Conservation (phyloP, 345 rosid species). For the Populus euphratica region DNA sequence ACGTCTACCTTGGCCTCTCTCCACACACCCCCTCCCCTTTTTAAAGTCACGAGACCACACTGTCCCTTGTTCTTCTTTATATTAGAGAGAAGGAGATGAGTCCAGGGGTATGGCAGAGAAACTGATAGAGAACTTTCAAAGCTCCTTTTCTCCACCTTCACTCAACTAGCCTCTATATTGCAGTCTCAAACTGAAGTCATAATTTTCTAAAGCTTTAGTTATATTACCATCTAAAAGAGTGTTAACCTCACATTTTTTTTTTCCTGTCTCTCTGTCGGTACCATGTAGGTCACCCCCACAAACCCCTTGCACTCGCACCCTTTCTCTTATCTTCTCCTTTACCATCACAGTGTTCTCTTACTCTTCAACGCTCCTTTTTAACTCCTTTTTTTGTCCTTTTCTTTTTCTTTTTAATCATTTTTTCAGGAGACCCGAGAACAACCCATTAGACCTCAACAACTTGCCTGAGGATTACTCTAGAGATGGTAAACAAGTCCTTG, state of each 20-base stretch:
- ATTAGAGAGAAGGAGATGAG: slow-evolving; percentile 36
- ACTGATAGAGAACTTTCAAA: slow-evolving; percentile 94
- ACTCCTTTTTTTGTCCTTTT: slow-evolving; percentile 10
- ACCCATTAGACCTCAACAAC: slow-evolving; percentile 93
- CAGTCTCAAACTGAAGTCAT: slow-evolving; percentile 76
- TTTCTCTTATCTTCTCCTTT: neutral
- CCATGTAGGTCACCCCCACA: slow-evolving; percentile 69
- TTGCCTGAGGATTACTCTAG: slow-evolving; percentile 71
- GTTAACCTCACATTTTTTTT: slow-evolving; percentile 7
- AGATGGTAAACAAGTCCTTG: slow-evolving; percentile 54
- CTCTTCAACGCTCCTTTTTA: slow-evolving; percentile 1
- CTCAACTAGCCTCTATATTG: slow-evolving; percentile 60
- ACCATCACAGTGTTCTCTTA: neutral
- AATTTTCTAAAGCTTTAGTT: slow-evolving; percentile 48
- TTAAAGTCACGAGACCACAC: slow-evolving; percentile 79
- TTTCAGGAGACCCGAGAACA: slow-evolving; percentile 74
- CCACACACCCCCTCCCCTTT: slow-evolving; percentile 28
- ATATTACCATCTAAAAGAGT: slow-evolving; percentile 40
- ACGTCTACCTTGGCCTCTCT: slow-evolving; percentile 15
- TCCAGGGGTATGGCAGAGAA: slow-evolving; percentile 55
- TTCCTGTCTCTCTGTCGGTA: slow-evolving; percentile 51
- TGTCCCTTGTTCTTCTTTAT: slow-evolving; percentile 41
- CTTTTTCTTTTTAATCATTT: neutral
- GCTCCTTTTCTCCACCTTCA: slow-evolving; percentile 51
- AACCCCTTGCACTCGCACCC: slow-evolving; percentile 8